Evolutionary conservation across 306 rosid genomes (phyloP), one percentile per base, ranked within the genome.

Genomic region (Rosa rugosa): DNA sequence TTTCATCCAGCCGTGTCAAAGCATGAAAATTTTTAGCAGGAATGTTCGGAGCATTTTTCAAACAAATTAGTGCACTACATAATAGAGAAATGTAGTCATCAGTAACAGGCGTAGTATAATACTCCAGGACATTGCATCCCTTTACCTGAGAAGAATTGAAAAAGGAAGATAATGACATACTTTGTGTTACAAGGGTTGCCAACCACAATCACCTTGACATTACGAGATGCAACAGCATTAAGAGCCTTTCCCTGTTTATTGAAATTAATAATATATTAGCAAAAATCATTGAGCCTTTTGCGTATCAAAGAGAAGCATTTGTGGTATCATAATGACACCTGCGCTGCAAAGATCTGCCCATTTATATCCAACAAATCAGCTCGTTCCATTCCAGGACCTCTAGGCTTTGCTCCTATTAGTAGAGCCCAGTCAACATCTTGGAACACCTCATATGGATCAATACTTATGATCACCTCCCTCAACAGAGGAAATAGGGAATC

Each of bases 371-470:
- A 84, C 69, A 95, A 85, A 67, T 3, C 93, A 7, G 99, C 97
- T 31, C 99, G 90, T 85, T 95, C 99, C 91, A 95, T 83, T 83
- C 98, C 99, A 45, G 99, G 99, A 23, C 99, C 99, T 84, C 99
- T 91, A 84, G 99, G 99, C 82, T 91, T 95, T 78, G 99, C 99
- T 47, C 99, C 99, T 71, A 95, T 93, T 66, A 95, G 83, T 80
- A 95, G 85, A 36, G 97, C 98, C 99, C 99, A 95, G 46, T 90
- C 98, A 59, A 79, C 98, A 84, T 91, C 98, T 95, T 90, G 92
- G 92, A 93, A 95, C 57, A 95, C 98, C 75, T 95, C 99, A 78
- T 87, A 91, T 36, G 99, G 90, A 88, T 95, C 94, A 83, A 91
- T 85, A 70, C 99, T 83, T 76, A 95, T 93, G 62, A 80, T 86